Conservation (phyloP, 352 stramenopile genomes). For the Phytophthora ramorum region DNA sequence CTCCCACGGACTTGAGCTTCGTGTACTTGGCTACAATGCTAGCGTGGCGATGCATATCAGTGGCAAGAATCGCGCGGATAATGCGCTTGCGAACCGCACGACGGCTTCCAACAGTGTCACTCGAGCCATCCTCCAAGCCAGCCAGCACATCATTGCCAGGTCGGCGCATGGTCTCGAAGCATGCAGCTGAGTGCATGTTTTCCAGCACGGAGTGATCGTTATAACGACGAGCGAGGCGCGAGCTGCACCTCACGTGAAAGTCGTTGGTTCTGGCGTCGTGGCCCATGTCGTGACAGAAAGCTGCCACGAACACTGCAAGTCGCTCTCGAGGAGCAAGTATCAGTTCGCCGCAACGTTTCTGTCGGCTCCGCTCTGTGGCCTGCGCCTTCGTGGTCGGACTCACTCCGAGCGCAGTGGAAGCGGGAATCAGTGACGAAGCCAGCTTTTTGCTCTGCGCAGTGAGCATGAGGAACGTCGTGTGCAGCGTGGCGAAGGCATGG, state of each 20-base stretch:
- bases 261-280: constrained; percentile 90
- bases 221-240: constrained; percentile 84
- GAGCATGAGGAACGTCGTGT: constrained; percentile 82
- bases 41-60: constrained; percentile 84
- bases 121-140: constrained; percentile 37
- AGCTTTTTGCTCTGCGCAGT: constrained; percentile 57
- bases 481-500: constrained; percentile 83
- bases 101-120: constrained; percentile 26
- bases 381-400: constrained; percentile 29
- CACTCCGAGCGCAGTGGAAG: constrained; percentile 24
- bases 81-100: constrained; percentile 68
- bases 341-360: constrained; percentile 41
- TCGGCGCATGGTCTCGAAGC: constrained; percentile 80
- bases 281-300: constrained; percentile 90
- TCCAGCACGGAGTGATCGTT: constrained; percentile 91
- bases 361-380: constrained; percentile 25
- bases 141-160: constrained; percentile 77
- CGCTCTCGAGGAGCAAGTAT: constrained; percentile 60
- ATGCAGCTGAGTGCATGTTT: constrained; percentile 87
- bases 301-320: constrained; percentile 81
- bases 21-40: constrained; percentile 74
- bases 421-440: constrained; percentile 23
- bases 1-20: constrained; percentile 67
- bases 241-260: constrained; percentile 85
- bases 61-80: constrained; percentile 83